Conservation (phyloP, 2,329 filamentous ascomycete genomes). For the Penicillium sp. region DNA sequence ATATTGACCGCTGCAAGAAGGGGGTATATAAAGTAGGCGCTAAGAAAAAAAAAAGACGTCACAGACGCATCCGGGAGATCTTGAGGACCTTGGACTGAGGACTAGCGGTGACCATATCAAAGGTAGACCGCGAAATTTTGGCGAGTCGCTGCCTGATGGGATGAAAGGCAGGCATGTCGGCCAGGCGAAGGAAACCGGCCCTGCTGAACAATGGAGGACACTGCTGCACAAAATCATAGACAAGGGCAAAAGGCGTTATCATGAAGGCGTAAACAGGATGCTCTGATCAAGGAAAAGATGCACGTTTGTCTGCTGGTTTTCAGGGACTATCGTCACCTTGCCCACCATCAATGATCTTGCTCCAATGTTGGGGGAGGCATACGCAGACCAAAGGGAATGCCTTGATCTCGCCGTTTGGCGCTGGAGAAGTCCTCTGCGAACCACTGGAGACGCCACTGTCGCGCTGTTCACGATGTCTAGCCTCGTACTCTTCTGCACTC, state of each 20-base stretch:
- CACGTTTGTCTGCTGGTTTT: slow-evolving; percentile 20
- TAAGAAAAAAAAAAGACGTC: slow-evolving; percentile 24
- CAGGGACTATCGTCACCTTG: slow-evolving; percentile 32
- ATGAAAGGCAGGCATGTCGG: background rate
- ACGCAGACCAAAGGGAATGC: slow-evolving; percentile 97
- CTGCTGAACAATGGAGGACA: slow-evolving; percentile 22
- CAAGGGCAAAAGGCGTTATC: slow-evolving; percentile 38
- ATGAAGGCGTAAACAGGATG: slow-evolving; percentile 42
- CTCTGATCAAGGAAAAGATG: slow-evolving; percentile 21
- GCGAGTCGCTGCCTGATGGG: background rate
- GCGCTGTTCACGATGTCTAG: slow-evolving; percentile 74
- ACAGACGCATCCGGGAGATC: slow-evolving; percentile 23
- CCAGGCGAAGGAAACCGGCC: slow-evolving; percentile 8
- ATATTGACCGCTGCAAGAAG: slow-evolving; percentile 30
- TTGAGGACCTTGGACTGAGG: background rate
- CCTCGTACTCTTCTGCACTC: slow-evolving; percentile 86
- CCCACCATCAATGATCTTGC: slow-evolving; percentile 93
- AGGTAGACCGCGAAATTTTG: background rate
- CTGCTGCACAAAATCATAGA: slow-evolving; percentile 15
- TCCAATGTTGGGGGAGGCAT: slow-evolving; percentile 93
- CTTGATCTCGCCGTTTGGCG: slow-evolving; percentile 82
- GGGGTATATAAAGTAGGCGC: slow-evolving; percentile 36
- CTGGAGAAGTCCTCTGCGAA: slow-evolving; percentile 68
- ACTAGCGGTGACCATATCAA: background rate
- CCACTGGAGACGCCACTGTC: slow-evolving; percentile 93